phyloP scores from a whole-genome alignment of 75 land plant species.

The Cryptomeria japonica region DNA sequence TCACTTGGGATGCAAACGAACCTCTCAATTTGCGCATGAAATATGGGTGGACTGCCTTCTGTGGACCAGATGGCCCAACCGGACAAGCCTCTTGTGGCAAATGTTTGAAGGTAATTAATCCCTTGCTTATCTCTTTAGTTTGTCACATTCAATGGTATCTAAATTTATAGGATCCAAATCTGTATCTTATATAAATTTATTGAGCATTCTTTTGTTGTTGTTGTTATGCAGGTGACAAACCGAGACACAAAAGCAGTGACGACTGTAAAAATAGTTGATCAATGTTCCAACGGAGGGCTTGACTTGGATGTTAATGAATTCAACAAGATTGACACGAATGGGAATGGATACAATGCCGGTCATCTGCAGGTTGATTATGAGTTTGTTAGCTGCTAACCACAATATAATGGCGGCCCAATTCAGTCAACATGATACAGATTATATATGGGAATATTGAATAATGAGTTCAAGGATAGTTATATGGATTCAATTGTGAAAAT shows the following conservation, averaged over 20 bases:
- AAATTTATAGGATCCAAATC: no score
- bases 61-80: conserved; percentile 8
- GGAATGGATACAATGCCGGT: conserved; percentile 1
- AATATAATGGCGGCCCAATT: neutral
- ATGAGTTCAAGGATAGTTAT: neutral
- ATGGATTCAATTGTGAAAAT: neutral
- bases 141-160: no score
- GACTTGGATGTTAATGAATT: conserved; percentile 6
- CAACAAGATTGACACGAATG: conserved; percentile 11
- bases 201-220: no score
- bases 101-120: neutral
- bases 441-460: neutral
- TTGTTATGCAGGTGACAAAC: conserved; percentile 8
- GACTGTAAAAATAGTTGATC: neutral
- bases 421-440: neutral
- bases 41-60: conserved; percentile 19
- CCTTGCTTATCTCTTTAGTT: neutral
- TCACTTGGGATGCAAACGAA: conserved; percentile 14
- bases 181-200: no score
- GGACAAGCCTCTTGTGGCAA: conserved; percentile 6
- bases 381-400: neutral
- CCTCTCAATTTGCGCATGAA: neutral
- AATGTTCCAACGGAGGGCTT: conserved; percentile 11
- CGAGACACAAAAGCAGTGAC: neutral
- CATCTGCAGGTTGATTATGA: conserved; percentile 7